These are phyloP conservation scores for Mucor ambiguus DNA, from an alignment of 371 early-diverging fungal species.

Conservation along the genomic window DNA sequence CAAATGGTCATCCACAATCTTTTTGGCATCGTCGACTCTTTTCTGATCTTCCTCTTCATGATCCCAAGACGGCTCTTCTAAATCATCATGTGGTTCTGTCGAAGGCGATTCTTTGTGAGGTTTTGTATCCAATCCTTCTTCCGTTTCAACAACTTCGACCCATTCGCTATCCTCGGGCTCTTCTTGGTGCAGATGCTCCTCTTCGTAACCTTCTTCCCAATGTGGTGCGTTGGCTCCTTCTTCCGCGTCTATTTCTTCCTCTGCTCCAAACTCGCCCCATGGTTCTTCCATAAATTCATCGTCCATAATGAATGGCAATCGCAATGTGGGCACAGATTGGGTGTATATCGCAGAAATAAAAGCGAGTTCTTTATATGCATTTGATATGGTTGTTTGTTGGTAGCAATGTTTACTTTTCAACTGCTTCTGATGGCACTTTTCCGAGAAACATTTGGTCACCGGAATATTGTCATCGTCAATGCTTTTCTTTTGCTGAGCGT, in stretches of 20 bases:
- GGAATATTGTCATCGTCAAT: neutral
- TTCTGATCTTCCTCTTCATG: conserved; percentile 16
- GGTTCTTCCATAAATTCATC: neutral
- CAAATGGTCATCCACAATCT: neutral
- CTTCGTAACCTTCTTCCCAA: neutral
- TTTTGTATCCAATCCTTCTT: neutral
- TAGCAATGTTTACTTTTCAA: neutral
- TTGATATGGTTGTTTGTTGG: neutral
- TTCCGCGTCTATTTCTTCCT: neutral
- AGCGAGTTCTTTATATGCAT: neutral
- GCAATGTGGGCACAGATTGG: neutral
- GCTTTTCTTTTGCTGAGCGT: neutral
- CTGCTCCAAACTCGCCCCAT: neutral
- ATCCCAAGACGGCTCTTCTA: conserved; percentile 22
- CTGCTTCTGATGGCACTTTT: neutral
- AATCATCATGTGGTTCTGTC: neutral
- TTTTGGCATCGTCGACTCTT: conserved; percentile 9
- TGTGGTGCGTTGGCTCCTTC: neutral
- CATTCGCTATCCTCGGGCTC: neutral
- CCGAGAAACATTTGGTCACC: neutral
- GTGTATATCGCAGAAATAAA: neutral
- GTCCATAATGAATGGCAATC: neutral
- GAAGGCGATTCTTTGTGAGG: neutral
- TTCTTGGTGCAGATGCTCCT: neutral
- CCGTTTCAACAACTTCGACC: neutral